These are phyloP conservation scores for Nigrospora sphaerica DNA, from an alignment of 2,329 filamentous ascomycete species.

Conservation along the genomic window DNA sequence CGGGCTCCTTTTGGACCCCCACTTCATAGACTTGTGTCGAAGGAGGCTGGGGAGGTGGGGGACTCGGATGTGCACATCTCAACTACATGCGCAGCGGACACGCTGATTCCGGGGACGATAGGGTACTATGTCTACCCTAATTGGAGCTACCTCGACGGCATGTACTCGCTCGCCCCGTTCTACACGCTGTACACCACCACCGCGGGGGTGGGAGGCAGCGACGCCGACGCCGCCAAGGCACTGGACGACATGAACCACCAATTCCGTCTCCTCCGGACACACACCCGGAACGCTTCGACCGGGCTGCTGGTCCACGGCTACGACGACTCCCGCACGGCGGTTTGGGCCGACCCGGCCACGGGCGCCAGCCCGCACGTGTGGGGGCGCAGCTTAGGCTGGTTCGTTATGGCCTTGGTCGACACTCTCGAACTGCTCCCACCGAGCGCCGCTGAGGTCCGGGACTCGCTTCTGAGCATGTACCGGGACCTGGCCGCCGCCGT, in stretches of 20 bases:
- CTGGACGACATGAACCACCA: conserved; percentile 19
- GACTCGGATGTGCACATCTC: no score
- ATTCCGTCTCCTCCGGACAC: conserved; percentile 20
- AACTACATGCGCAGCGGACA: no score
- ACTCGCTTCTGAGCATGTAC: conserved; percentile 11
- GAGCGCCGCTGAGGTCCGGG: conserved; percentile 1
- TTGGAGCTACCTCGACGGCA: conserved; percentile 46
- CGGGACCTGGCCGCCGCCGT: conserved; percentile 14
- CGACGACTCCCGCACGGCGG: conserved; percentile 22
- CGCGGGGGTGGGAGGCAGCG: not conserved
- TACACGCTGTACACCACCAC: conserved; percentile 21
- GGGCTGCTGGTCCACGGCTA: conserved; percentile 28
- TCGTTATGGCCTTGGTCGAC: conserved; percentile 27
- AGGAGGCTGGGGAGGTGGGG: no score
- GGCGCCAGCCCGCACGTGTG: conserved; percentile 29
- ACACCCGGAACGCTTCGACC: conserved; percentile 11
- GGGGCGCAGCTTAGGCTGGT: conserved; percentile 30
- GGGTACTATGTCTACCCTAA: conserved; percentile 37
- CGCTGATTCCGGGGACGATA: no score
- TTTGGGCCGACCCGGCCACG: conserved; percentile 26
- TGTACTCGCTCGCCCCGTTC: conserved; percentile 41
- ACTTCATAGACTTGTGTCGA: no score
- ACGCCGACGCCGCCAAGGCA: conserved; percentile 2
- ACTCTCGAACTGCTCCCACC: conserved; percentile 20
- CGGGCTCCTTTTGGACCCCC: no score